phyloP scores from a whole-genome alignment of 192 early-diverging fungal genomes.

The Globomyces pollinis-pini region DNA sequence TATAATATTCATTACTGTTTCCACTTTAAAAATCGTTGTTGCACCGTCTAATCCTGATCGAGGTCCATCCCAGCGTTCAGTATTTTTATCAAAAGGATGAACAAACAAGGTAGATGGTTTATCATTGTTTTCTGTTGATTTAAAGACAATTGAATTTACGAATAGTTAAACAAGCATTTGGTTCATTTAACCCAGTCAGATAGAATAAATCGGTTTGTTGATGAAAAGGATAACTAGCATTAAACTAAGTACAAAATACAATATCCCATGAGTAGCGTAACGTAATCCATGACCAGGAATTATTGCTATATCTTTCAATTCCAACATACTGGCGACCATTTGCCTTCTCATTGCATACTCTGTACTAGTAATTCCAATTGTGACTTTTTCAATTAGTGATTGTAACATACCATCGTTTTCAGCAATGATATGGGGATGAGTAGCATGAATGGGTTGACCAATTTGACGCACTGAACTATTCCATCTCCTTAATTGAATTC shows the following conservation, averaged over 20 bases:
- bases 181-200: conserved; percentile 86
- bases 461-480: conserved; percentile 11
- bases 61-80: conserved; percentile 91
- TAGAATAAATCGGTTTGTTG: conserved; percentile 91
- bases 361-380: conserved; percentile 62
- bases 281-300: conserved; percentile 69
- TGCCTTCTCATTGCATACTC: conserved; percentile 76
- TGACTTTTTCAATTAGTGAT: conserved; percentile 34
- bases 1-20: no score
- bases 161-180: conserved; percentile 39
- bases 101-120: conserved; percentile 83
- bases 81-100: conserved; percentile 59
- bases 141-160: no score
- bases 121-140: conserved; percentile 23
- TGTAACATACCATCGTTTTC: conserved; percentile 18
- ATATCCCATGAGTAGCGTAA: conserved; percentile 85
- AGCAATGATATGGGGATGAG: conserved; percentile 77
- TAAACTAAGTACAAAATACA: no score
- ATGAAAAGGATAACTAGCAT: conserved; percentile 86
- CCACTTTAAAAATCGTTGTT: conserved; percentile 69
- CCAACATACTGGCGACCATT: conserved; percentile 39
- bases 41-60: conserved; percentile 74
- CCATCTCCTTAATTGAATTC: no score
- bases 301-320: conserved; percentile 60
- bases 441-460: conserved; percentile 76